A percentile compares a stretch with the other conserved stretches of the same genome.
Conservation (phyloP, 148 eudicot genomes). For the Arctostaphylos glauca region DNA sequence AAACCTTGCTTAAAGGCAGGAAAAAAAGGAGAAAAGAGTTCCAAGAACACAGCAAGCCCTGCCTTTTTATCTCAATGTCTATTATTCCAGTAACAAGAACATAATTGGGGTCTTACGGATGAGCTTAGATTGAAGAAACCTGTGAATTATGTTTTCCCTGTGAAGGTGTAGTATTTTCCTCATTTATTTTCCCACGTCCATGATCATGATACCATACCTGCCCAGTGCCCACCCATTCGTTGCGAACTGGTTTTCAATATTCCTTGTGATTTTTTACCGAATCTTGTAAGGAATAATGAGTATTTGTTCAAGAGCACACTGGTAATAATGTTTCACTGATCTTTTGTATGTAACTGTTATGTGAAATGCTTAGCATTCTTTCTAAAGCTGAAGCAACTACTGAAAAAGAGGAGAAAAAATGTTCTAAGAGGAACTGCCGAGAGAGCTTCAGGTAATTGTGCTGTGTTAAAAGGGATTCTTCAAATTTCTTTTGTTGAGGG, state of each 20-base stretch:
- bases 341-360: neutral
- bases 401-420: too few relatives aligned
- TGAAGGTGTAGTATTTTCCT: neutral
- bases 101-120: neutral
- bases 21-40: neutral
- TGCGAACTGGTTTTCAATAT: neutral
- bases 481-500: too few relatives aligned
- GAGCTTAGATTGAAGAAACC: neutral
- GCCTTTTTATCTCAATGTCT: neutral
- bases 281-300: neutral
- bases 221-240: neutral
- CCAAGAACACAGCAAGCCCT: neutral
- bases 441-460: too few relatives aligned
- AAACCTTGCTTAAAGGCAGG: neutral
- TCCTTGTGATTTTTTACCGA: neutral
- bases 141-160: neutral
- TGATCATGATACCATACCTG: neutral
- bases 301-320: neutral
- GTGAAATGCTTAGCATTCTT: too few relatives aligned
- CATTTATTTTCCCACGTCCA: neutral
- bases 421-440: too few relatives aligned
- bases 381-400: too few relatives aligned
- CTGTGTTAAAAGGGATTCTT: too few relatives aligned
- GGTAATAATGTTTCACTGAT: neutral
- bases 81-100: neutral